A percentile compares a stretch with the other conserved stretches of the same genome.
Evolutionary conservation across 257 asterid genomes (phyloP).

Genomic region (Thymus mandschuricus): DNA sequence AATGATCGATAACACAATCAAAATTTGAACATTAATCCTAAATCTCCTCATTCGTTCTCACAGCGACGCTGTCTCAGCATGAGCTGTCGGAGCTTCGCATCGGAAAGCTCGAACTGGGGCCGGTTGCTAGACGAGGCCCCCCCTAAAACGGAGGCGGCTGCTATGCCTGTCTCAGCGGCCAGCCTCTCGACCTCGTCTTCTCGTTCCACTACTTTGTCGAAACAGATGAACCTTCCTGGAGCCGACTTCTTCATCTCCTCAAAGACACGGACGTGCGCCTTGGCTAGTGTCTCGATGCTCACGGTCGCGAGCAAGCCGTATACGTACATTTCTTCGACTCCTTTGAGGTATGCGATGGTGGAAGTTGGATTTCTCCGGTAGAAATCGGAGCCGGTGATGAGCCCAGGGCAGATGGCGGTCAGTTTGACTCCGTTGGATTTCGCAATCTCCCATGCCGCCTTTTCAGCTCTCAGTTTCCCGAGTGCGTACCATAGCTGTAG

Average conservation of each 20-base stretch:
- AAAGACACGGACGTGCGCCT: conserved; percentile 68
- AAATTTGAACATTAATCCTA: conserved; percentile 10
- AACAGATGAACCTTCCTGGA: conserved; percentile 73
- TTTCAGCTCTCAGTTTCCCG: conserved; percentile 90
- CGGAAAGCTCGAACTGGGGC: conserved; percentile 50
- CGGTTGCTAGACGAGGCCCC: conserved; percentile 42
- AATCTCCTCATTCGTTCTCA: conserved; percentile 23
- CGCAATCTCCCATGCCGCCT: conserved; percentile 73
- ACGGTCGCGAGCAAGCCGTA: conserved; percentile 67
- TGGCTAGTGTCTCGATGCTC: conserved; percentile 60
- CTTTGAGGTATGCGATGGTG: conserved; percentile 84
- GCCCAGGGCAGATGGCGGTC: conserved; percentile 78
- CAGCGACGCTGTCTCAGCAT: conserved; percentile 60
- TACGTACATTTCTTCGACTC: conserved; percentile 69
- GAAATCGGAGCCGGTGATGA: conserved; percentile 70
- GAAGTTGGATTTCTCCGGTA: conserved; percentile 57
- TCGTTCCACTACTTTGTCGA: conserved; percentile 51
- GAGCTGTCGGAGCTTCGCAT: conserved; percentile 50
- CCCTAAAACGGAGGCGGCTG: conserved; percentile 28
- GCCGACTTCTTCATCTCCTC: conserved; percentile 71
- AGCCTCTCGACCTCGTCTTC: conserved; percentile 56
- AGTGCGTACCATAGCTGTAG: conserved; percentile 91
- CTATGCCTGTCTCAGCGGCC: conserved; percentile 55
- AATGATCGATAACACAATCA: not conserved
- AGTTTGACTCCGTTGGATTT: conserved; percentile 58